phyloP scores from a whole-genome alignment of 2,329 filamentous ascomycete genomes.

The Aureobasidium subglaciale region DNA sequence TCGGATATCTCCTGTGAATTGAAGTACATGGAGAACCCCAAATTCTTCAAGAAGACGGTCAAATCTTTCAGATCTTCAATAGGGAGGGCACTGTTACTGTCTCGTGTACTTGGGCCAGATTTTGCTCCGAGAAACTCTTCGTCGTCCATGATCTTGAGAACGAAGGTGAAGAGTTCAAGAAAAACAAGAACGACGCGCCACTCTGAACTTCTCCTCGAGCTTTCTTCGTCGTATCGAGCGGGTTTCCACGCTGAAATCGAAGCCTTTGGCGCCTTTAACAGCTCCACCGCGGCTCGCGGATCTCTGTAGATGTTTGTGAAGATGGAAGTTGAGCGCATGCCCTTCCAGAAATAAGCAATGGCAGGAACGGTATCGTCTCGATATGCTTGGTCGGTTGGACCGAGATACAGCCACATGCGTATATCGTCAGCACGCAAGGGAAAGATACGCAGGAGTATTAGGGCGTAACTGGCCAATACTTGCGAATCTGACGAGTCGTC shows the following conservation, averaged over 20 bases:
- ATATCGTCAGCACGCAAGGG: constrained; percentile 78
- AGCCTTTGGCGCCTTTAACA: constrained; percentile 42
- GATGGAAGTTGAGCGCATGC: constrained; percentile 49
- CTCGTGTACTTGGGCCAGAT: constrained; percentile 48
- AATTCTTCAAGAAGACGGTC: constrained; percentile 79
- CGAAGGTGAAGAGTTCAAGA: constrained; percentile 87
- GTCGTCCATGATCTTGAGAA: constrained; percentile 88
- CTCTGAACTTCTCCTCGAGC: constrained; percentile 52
- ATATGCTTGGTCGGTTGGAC: constrained; percentile 29
- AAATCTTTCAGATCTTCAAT: constrained; percentile 65
- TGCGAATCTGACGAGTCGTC: constrained; percentile 44
- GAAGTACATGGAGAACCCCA: constrained; percentile 85
- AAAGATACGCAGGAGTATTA: constrained; percentile 80
- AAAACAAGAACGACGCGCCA: constrained; percentile 89
- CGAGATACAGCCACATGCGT: constrained; percentile 85
- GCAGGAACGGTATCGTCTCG: constrained; percentile 42
- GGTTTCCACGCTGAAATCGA: constrained; percentile 22
- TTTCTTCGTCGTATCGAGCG: constrained; percentile 26
- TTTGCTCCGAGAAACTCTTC: constrained; percentile 65
- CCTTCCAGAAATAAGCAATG: constrained; percentile 80
- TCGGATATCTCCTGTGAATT: constrained; percentile 57
- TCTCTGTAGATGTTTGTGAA: constrained; percentile 52
- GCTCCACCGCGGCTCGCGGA: constrained; percentile 49
- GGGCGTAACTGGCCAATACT: constrained; percentile 74
- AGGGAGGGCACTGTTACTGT: constrained; percentile 59